Evolutionary conservation across 2,329 filamentous ascomycete species (phyloP).

Genomic region (Fusarium robinianum): DNA sequence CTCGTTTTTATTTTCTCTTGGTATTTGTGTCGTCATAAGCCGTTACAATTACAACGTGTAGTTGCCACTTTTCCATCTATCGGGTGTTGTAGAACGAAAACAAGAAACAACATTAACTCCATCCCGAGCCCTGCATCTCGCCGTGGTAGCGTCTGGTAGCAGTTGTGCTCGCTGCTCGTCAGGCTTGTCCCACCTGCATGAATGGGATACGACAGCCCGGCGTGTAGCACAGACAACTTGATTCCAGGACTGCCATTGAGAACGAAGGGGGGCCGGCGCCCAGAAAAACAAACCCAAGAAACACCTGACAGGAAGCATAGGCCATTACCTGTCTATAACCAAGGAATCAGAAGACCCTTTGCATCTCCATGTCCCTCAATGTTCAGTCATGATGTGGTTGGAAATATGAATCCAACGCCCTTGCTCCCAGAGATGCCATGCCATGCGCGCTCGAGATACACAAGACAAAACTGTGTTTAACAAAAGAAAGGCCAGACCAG

Average conservation of each 20-base stretch:
- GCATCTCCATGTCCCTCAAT: constrained; percentile 34
- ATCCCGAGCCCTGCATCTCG: constrained; percentile 12
- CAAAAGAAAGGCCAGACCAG: constrained; percentile 34
- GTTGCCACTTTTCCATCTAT: constrained; percentile 42
- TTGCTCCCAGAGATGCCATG: constrained; percentile 42
- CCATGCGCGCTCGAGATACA: constrained; percentile 45
- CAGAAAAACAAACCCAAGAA: constrained; percentile 34
- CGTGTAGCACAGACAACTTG: no score
- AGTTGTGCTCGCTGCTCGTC: neutral
- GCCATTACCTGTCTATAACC: constrained; percentile 36
- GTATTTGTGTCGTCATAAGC: constrained; percentile 37
- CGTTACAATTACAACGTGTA: constrained; percentile 42
- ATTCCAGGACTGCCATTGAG: constrained; percentile 3
- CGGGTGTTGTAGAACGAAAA: constrained; percentile 33
- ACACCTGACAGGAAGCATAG: constrained; percentile 34
- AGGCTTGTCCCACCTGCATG: constrained; percentile 2
- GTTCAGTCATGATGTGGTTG: constrained; percentile 39
- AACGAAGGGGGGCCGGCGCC: constrained; percentile 10
- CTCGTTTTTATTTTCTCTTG: constrained; percentile 23
- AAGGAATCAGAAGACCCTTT: constrained; percentile 33
- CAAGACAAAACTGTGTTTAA: constrained; percentile 31
- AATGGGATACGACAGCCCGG: no score
- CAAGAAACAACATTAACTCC: constrained; percentile 15
- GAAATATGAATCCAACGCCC: constrained; percentile 43
- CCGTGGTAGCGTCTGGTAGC: constrained; percentile 2